Base-by-base conservation (phyloP, 1,284 basidiomycete species). In the Athelia psychrophila region DNA sequence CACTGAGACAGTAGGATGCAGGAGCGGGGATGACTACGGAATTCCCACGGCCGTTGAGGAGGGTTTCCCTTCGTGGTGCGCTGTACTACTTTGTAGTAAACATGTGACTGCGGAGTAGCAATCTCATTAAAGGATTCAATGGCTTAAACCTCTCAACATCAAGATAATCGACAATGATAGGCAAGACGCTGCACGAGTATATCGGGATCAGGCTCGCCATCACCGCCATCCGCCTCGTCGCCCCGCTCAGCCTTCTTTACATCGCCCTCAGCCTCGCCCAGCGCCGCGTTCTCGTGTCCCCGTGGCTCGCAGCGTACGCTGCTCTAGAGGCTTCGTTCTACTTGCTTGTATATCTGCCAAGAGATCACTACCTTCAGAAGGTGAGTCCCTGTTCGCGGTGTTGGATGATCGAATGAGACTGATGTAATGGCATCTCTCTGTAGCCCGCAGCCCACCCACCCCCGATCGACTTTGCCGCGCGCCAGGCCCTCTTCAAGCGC, bases 261-360 rank as follows among this genome's bases (percentile, higher is more conserved):
- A 5, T 42, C 9, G 38, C 38, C 8, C 6, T 16, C n/a, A 42
- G 38, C n/a, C n/a, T 42, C n/a, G 16, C 9, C 20, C 38, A 42
- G n/a, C 16, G n/a, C 9, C 6, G n/a, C 5, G 6, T 42, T 16
- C 38, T 42, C 16, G 6, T 18, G 9, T 42, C 38, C 6, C n/a
- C 58, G 18, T 64, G 67, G 59, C 23, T 76, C 1, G 66, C 64
- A 2, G 13, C 57, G 2, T 72, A 75, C 42, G 70, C 80, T 0
- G 47, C 63, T 2, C 53, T 69, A 0, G 84, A 87, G 58, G 67
- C 68, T 1, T 52, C 54, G 0, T 86, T 86, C 60, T 83, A 77
- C 53, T 44, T 73, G 1, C 56, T 74, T 12, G 70, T 82, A 3
- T 85, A 78, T 55, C 58, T 79, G 3, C 80, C 80, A 3, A 68